A percentile compares a stretch with the other conserved stretches of the same genome.
These are phyloP conservation scores for Agrocybe praecox DNA, from an alignment of 768 basidiomycete genomes.

Conservation along the genomic window DNA sequence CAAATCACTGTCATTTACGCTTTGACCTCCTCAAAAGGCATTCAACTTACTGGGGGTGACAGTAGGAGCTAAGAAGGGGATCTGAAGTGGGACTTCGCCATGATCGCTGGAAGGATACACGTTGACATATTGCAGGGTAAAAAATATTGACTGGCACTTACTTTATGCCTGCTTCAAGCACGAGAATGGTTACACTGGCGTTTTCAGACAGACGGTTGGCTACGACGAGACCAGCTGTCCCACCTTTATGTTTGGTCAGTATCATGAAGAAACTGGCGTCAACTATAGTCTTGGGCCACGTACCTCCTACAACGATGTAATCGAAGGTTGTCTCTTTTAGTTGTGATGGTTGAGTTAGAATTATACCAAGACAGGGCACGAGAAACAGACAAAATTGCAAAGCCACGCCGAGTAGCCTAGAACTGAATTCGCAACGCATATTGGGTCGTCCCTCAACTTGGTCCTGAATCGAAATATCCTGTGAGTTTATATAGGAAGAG, in stretches of 20 bases:
- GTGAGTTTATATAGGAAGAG: no score
- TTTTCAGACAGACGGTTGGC: slow-evolving; percentile 44
- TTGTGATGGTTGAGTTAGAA: slow-evolving; percentile 1
- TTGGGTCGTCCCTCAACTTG: no score
- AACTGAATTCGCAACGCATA: no score
- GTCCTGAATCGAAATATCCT: no score
- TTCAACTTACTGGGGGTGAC: slow-evolving; percentile 19
- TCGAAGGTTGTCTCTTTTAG: slow-evolving; percentile 8
- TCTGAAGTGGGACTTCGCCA: slow-evolving; percentile 16
- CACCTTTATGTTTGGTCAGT: slow-evolving; percentile 26
- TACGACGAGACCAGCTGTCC: slow-evolving; percentile 7
- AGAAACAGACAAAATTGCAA: neutral
- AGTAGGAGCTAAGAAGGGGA: slow-evolving; percentile 20
- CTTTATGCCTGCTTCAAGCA: slow-evolving; percentile 62
- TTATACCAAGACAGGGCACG: neutral
- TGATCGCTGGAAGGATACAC: slow-evolving; percentile 15
- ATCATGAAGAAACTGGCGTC: slow-evolving; percentile 22
- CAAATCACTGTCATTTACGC: neutral
- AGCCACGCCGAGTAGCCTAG: no score
- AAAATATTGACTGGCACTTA: slow-evolving; percentile 13
- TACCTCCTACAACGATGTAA: slow-evolving; percentile 18
- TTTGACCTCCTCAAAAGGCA: neutral
- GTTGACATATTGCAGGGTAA: neutral
- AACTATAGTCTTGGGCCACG: neutral
- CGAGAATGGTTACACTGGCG: slow-evolving; percentile 42